Evolutionary conservation across 2,329 filamentous ascomycete genomes (phyloP).

Genomic region (Aureobasidium sp.): DNA sequence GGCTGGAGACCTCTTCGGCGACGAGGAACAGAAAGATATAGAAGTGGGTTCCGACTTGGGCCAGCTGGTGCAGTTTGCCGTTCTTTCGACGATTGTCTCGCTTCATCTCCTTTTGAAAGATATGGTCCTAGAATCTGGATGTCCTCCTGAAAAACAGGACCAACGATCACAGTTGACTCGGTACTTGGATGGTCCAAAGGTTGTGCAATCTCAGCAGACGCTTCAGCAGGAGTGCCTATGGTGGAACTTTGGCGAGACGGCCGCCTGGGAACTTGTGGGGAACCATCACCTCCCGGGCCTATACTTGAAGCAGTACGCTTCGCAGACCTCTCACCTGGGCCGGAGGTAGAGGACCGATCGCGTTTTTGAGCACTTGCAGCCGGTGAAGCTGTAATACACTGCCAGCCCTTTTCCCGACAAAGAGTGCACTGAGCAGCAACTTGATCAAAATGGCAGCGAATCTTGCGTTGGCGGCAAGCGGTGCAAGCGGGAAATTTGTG

Average conservation of each 20-base stretch:
- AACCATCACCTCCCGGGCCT: background rate
- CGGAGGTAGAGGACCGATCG: background rate
- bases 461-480: constrained; percentile 35
- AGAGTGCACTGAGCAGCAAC: constrained; percentile 1
- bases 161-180: constrained; percentile 6
- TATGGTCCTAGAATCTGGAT: constrained; percentile 5
- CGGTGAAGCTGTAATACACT: constrained; percentile 1
- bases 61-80: background rate
- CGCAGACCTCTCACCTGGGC: background rate
- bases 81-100: background rate
- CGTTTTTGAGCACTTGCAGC: background rate
- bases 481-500: constrained; percentile 38
- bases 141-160: background rate
- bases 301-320: background rate
- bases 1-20: constrained; percentile 1
- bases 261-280: background rate
- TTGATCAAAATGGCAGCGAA: constrained; percentile 35
- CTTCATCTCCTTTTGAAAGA: background rate
- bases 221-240: background rate
- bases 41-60: background rate
- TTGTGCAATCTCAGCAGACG: constrained; percentile 3
- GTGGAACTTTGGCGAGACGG: background rate
- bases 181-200: constrained; percentile 3
- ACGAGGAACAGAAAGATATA: constrained; percentile 12
- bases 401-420: constrained; percentile 13